phyloP scores from a whole-genome alignment of 768 basidiomycete species.

The Botryobasidium botryosum region DNA sequence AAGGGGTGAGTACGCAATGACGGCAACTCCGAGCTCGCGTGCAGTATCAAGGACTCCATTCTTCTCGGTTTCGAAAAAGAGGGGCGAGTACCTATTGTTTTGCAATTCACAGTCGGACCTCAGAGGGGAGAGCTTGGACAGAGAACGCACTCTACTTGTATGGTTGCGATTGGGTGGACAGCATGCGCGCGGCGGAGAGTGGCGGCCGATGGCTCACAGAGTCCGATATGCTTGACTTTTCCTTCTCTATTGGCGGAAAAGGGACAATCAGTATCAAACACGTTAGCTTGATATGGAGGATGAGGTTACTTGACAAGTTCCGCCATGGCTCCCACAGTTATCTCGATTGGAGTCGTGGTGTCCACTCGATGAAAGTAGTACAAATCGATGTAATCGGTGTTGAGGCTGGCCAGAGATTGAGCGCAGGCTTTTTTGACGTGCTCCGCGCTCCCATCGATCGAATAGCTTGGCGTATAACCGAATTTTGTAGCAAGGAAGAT shows the following conservation, averaged over 20 bases:
- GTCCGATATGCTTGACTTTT: constrained; percentile 34
- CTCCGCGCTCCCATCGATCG: constrained; percentile 7
- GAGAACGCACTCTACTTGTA: constrained; percentile 7
- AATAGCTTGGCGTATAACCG: constrained; percentile 15
- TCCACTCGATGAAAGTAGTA: constrained; percentile 13
- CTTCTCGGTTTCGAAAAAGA: constrained; percentile 4
- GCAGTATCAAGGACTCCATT: constrained; percentile 24
- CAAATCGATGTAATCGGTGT: constrained; percentile 12
- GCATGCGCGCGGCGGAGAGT: constrained; percentile 34
- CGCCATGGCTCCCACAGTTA: constrained; percentile 11
- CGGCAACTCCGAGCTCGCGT: constrained; percentile 32
- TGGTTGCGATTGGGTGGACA: constrained; percentile 3
- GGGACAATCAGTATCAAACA: not conserved
- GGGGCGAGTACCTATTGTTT: not conserved
- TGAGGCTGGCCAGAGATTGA: constrained; percentile 10
- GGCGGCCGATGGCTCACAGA: constrained; percentile 31
- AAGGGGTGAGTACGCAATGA: constrained; percentile 36
- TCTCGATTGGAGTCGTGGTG: constrained; percentile 14
- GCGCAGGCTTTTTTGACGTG: constrained; percentile 7
- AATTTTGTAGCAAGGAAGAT: constrained; percentile 57
- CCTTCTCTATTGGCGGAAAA: constrained; percentile 21
- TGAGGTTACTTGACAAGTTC: constrained; percentile 7
- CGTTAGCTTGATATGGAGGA: not conserved
- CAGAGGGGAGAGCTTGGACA: constrained; percentile 1
- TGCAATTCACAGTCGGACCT: not conserved